These are phyloP conservation scores for Penicillium sp. DNA, from an alignment of 2,329 filamentous ascomycete species.

Conservation along the genomic window DNA sequence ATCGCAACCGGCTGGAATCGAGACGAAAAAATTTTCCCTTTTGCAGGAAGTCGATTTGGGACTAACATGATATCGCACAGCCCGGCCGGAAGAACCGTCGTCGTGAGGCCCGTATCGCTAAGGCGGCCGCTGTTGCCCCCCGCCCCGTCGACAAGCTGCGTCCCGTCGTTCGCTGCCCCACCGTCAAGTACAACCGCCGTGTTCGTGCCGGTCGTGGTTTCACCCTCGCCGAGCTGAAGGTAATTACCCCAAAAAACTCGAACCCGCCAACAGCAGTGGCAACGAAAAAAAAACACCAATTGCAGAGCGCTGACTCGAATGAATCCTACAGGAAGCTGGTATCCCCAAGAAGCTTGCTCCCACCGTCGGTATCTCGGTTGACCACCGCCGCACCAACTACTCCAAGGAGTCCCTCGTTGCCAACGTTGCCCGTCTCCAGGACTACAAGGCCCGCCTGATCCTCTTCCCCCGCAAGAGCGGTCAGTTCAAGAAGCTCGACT, in stretches of 20 bases:
- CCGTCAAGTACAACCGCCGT: constrained; percentile 98
- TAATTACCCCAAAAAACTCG: constrained; percentile 48
- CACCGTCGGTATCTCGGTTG: constrained; percentile 96
- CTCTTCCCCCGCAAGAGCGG: constrained; percentile 95
- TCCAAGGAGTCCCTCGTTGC: constrained; percentile 89
- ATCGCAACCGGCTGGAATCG: constrained; percentile 16
- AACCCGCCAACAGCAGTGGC: no score
- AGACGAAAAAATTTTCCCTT: constrained; percentile 16
- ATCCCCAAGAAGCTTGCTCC: constrained; percentile 91
- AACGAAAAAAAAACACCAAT: no score
- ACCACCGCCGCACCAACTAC: constrained; percentile 94
- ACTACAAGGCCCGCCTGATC: constrained; percentile 94
- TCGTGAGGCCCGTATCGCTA: constrained; percentile 86
- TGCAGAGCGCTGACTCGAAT: constrained; percentile 9
- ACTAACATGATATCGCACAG: constrained; percentile 56
- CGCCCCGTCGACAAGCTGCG: constrained; percentile 96
- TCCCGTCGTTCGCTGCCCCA: constrained; percentile 95
- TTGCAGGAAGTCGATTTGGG: constrained; percentile 14
- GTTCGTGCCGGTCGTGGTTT: constrained; percentile 96
- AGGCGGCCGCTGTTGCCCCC: constrained; percentile 93
- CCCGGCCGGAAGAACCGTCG: constrained; percentile 94
- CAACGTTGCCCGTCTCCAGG: constrained; percentile 98
- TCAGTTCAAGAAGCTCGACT: constrained; percentile 91
- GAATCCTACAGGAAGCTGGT: constrained; percentile 73
- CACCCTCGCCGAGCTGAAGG: constrained; percentile 97